These are phyloP conservation scores for Torulaspora indica DNA, from an alignment of 805 yeast genomes.

Conservation along the genomic window DNA sequence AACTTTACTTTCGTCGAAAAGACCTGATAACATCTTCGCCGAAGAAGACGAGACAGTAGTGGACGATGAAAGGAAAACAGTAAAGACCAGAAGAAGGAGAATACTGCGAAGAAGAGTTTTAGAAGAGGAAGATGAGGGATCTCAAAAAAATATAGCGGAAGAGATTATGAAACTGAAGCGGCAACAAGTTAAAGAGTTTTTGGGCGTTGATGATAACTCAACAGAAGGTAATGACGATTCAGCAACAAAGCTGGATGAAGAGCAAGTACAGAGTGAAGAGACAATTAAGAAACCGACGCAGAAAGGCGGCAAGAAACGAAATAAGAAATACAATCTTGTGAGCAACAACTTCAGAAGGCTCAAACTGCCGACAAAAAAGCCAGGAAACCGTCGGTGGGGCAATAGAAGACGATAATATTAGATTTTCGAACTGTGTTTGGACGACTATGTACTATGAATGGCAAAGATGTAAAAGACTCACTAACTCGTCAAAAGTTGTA, in stretches of 20 bases:
- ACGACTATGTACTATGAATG: neutral
- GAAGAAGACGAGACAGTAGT: slow-evolving; percentile 8
- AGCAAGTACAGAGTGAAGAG: slow-evolving; percentile 1
- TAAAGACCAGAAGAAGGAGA: slow-evolving; percentile 13
- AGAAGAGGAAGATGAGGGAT: slow-evolving; percentile 6
- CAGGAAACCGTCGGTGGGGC: slow-evolving; percentile 39
- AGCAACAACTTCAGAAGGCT: slow-evolving; percentile 50
- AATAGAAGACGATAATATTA: slow-evolving; percentile 26
- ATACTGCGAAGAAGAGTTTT: slow-evolving; percentile 13
- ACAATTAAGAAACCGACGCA: slow-evolving; percentile 29
- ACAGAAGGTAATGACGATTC: slow-evolving; percentile 12
- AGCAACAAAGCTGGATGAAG: neutral
- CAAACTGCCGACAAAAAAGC: slow-evolving; percentile 44
- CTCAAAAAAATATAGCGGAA: slow-evolving; percentile 22
- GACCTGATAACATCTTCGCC: slow-evolving; percentile 5
- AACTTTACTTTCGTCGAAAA: slow-evolving; percentile 1
- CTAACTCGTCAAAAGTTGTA: slow-evolving; percentile 64
- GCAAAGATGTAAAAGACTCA: neutral
- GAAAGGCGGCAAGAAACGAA: slow-evolving; percentile 19
- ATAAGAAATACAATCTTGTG: slow-evolving; percentile 34
- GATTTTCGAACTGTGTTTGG: neutral
- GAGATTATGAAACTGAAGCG: slow-evolving; percentile 27
- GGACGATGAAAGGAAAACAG: slow-evolving; percentile 4
- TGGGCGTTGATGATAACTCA: slow-evolving; percentile 16
- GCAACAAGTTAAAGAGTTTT: slow-evolving; percentile 20